Evolutionary conservation across 352 stramenopile genomes (phyloP).

Genomic region (Phytophthora idaei): DNA sequence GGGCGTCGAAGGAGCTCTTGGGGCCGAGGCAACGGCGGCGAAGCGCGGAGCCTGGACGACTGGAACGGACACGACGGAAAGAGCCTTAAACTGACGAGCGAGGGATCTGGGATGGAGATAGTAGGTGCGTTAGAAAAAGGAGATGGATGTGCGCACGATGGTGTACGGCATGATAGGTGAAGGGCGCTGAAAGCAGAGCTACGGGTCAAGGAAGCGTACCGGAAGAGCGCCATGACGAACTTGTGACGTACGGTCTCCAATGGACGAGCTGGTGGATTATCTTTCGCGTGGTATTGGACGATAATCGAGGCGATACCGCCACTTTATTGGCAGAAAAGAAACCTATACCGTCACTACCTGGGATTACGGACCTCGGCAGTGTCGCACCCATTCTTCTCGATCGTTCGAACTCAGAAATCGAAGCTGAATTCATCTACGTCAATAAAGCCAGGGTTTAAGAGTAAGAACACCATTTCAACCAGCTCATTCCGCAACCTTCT

Average conservation of each 20-base stretch:
- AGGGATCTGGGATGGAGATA: conserved; percentile 44
- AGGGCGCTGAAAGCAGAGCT: not conserved
- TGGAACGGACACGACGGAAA: conserved; percentile 32
- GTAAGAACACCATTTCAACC: not conserved
- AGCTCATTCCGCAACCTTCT: conserved; percentile 23
- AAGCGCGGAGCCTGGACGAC: conserved; percentile 33
- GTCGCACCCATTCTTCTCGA: conserved; percentile 16
- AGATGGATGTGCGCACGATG: conserved; percentile 1
- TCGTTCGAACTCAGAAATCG: conserved; percentile 18
- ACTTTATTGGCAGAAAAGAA: conserved; percentile 18
- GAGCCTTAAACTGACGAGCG: conserved; percentile 55
- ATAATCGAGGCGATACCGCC: conserved; percentile 1
- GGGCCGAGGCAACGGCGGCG: conserved; percentile 14
- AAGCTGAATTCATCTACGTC: conserved; percentile 1
- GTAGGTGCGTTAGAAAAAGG: conserved; percentile 15
- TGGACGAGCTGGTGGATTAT: conserved; percentile 18
- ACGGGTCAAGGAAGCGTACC: conserved; percentile 32
- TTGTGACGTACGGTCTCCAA: conserved; percentile 38
- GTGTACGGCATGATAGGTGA: not conserved
- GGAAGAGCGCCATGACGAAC: conserved; percentile 45
- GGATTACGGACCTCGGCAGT: conserved; percentile 11
- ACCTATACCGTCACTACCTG: conserved; percentile 10
- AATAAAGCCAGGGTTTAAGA: conserved; percentile 6
- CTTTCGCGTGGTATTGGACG: conserved; percentile 25
- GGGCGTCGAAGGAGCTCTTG: conserved; percentile 5